These are phyloP conservation scores for Nannizzia gypsea DNA, from an alignment of 2,329 filamentous ascomycete genomes.

Conservation along the genomic window DNA sequence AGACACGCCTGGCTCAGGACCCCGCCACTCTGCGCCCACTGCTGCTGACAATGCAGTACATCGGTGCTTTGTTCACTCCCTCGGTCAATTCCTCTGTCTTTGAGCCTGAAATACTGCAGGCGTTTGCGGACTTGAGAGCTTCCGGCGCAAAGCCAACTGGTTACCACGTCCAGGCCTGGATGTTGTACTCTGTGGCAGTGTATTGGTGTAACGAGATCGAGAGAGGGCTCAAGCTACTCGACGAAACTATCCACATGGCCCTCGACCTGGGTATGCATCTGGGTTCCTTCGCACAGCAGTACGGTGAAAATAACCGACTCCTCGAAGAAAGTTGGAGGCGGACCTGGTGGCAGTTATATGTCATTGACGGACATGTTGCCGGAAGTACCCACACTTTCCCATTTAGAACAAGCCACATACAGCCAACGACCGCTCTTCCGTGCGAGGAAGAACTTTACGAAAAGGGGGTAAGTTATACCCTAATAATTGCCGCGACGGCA, in stretches of 20 bases:
- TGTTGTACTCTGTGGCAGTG: constrained; percentile 18
- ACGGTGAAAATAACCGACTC: constrained; percentile 41
- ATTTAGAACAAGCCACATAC: constrained; percentile 14
- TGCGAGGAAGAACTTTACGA: constrained; percentile 25
- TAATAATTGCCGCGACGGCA: neutral
- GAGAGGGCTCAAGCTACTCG: constrained; percentile 7
- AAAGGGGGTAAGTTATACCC: constrained; percentile 17
- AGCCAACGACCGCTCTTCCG: constrained; percentile 21
- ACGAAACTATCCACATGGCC: constrained; percentile 7
- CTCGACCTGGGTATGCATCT: constrained; percentile 19
- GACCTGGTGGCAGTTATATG: constrained; percentile 40
- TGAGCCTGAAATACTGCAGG: constrained; percentile 3
- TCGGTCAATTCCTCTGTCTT: constrained; percentile 2
- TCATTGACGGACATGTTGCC: constrained; percentile 66
- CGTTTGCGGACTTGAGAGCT: neutral
- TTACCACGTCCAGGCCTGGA: constrained; percentile 18
- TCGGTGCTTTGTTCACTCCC: constrained; percentile 19
- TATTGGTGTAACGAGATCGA: constrained; percentile 12
- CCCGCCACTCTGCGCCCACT: constrained; percentile 16
- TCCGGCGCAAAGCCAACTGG: neutral
- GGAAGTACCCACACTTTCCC: constrained; percentile 37
- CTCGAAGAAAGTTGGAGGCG: constrained; percentile 37
- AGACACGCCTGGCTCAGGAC: constrained; percentile 7
- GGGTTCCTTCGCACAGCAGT: constrained; percentile 26
- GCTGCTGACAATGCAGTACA: constrained; percentile 20